Conservation (phyloP, 129 eudicot species). For the Smallanthus sonchifolius region DNA sequence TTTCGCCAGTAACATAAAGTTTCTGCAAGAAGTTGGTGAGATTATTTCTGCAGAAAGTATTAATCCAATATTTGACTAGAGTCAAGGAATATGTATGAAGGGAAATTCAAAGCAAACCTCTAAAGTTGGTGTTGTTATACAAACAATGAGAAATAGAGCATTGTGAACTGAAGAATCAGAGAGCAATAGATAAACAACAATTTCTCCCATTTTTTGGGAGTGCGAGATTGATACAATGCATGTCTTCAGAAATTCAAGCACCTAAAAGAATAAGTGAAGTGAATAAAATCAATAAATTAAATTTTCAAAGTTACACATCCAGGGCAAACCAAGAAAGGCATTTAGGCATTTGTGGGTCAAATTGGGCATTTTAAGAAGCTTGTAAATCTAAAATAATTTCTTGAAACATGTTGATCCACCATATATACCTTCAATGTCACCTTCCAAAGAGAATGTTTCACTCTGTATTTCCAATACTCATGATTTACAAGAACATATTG, state of each 20-base stretch:
- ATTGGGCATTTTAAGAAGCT: background rate
- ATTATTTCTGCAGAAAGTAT: slow-evolving; percentile 11
- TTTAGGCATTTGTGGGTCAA: background rate
- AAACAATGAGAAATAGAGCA: slow-evolving; percentile 73
- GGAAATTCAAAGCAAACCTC: slow-evolving; percentile 54
- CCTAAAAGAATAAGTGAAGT: slow-evolving; percentile 45
- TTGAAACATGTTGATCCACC: slow-evolving; percentile 1
- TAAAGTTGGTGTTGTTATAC: slow-evolving; percentile 60
- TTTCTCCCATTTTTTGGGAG: slow-evolving; percentile 48
- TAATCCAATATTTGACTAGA: background rate
- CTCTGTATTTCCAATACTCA: slow-evolving; percentile 88
- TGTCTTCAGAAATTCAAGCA: slow-evolving; percentile 69
- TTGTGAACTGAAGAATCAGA: slow-evolving; percentile 78
- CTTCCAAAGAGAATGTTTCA: slow-evolving; percentile 81
- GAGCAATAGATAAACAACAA: slow-evolving; percentile 53
- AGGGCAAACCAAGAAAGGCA: background rate
- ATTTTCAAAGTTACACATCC: background rate
- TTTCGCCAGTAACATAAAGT: slow-evolving; percentile 61
- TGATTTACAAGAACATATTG: slow-evolving; percentile 88
- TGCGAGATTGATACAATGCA: slow-evolving; percentile 53
- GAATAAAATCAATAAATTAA: background rate
- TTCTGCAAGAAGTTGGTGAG: slow-evolving; percentile 42
- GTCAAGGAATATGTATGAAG: background rate
- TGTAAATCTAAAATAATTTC: background rate
- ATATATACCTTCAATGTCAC: slow-evolving; percentile 71